Evolutionary conservation across 2,329 filamentous ascomycete species (phyloP).

Genomic region (Diaporthe sp.): DNA sequence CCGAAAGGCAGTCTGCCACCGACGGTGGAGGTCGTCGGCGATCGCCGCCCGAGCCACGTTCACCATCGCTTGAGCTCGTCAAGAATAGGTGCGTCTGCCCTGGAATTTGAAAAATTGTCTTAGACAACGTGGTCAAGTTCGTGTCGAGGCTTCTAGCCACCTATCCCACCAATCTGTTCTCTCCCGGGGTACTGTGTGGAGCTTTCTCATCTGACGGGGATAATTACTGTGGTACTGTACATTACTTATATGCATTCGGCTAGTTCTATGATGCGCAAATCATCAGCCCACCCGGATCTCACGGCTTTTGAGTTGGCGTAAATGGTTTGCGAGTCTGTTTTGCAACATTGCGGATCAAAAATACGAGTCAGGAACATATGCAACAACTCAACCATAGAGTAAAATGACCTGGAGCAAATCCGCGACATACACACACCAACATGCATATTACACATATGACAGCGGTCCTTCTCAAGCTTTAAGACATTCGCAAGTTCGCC

Average conservation of each 20-base stretch:
- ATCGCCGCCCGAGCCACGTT: not conserved
- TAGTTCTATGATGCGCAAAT: not conserved
- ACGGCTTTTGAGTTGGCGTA: not conserved
- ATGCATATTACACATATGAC: not conserved
- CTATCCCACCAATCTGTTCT: conserved; percentile 15
- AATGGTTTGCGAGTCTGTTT: not conserved
- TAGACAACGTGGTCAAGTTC: conserved; percentile 7
- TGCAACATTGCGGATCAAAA: not conserved
- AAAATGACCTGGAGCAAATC: not conserved
- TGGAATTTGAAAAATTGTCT: conserved; percentile 4
- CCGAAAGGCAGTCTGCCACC: not conserved
- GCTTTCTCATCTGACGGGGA: not conserved
- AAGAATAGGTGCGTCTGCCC: not conserved
- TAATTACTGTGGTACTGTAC: conserved; percentile 1
- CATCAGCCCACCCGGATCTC: not conserved
- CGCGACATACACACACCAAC: not conserved
- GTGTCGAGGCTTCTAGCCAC: not conserved
- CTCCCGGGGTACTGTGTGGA: not conserved
- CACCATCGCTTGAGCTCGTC: not conserved
- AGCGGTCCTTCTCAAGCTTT: too few relatives aligned
- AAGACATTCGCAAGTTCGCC: not conserved
- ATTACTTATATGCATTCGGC: not conserved
- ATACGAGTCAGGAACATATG: not conserved
- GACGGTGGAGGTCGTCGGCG: not conserved
- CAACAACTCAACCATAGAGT: not conserved